These are phyloP conservation scores for Candida methanosorbosa DNA, from an alignment of 805 yeast genomes.

Conservation along the genomic window DNA sequence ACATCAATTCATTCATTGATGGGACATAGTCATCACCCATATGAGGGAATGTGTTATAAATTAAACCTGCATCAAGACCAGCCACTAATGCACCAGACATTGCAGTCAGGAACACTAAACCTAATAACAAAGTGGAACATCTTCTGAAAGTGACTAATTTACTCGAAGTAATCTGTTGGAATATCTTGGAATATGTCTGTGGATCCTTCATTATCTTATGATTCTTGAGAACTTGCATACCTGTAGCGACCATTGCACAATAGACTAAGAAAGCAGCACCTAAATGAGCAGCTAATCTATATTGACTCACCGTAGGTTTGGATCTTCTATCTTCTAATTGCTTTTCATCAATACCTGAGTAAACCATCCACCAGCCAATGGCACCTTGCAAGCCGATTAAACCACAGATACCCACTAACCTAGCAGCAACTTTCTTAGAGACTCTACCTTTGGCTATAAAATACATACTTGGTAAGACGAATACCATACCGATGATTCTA, in stretches of 20 bases:
- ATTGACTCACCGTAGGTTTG: constrained; percentile 97
- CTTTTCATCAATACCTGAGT: constrained; percentile 82
- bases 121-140: constrained; percentile 47
- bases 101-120: constrained; percentile 77
- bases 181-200: constrained; percentile 38
- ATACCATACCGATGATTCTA: constrained; percentile 76
- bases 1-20: constrained; percentile 66
- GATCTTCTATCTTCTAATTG: constrained; percentile 72
- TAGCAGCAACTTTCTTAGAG: constrained; percentile 54
- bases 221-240: constrained; percentile 74
- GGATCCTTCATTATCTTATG: constrained; percentile 62
- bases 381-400: constrained; percentile 90
- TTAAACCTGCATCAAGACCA: constrained; percentile 94
- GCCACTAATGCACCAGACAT: constrained; percentile 99
- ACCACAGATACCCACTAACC: constrained; percentile 64
- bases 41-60: constrained; percentile 91
- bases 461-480: constrained; percentile 79
- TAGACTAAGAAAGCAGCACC: constrained; percentile 89
- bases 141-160: constrained; percentile 49
- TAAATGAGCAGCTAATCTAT: constrained; percentile 86
- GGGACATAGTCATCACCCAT: constrained; percentile 89
- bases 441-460: constrained; percentile 62
- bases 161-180: constrained; percentile 56
- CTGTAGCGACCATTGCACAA: constrained; percentile 86
- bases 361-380: constrained; percentile 99